Percentiles rank a stretch among this genome's conserved stretches.
phyloP scores from a whole-genome alignment of 2,329 filamentous ascomycete genomes.

The Cercospora sojina region DNA sequence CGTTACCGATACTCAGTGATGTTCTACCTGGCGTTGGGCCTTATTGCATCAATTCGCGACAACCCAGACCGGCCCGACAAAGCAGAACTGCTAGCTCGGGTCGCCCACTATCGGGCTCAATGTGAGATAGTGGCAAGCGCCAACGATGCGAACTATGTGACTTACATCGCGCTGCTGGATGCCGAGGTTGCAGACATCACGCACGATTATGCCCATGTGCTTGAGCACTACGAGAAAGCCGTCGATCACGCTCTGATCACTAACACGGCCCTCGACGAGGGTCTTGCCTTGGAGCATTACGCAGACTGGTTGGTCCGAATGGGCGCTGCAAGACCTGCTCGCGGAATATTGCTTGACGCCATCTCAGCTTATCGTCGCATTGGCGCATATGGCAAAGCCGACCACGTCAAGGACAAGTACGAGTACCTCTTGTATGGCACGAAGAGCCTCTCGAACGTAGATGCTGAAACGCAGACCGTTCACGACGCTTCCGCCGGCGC shows the following conservation, averaged over 20 bases:
- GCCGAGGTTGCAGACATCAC: conserved; percentile 64
- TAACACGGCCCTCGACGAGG: conserved; percentile 68
- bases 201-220: conserved; percentile 50
- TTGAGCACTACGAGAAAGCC: conserved; percentile 67
- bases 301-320: conserved; percentile 67
- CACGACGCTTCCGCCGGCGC: conserved; percentile 57
- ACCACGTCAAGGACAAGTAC: conserved; percentile 66
- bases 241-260: conserved; percentile 70
- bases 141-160: conserved; percentile 68
- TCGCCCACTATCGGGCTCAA: conserved; percentile 58
- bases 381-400: conserved; percentile 67
- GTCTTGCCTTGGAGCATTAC: conserved; percentile 70
- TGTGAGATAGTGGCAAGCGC: conserved; percentile 64
- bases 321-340: conserved; percentile 65
- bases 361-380: conserved; percentile 67
- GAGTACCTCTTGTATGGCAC: conserved; percentile 65
- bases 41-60: conserved; percentile 44
- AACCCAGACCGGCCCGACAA: conserved; percentile 23
- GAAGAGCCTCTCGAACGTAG: conserved; percentile 58
- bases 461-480: conserved; percentile 65
- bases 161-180: conserved; percentile 66
- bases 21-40: conserved; percentile 46
- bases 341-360: conserved; percentile 66
- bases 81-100: conserved; percentile 52
- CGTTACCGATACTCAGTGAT: conserved; percentile 44